Evolutionary conservation across 805 yeast genomes (phyloP).

Genomic region (Grigorovia transvaalensis): DNA sequence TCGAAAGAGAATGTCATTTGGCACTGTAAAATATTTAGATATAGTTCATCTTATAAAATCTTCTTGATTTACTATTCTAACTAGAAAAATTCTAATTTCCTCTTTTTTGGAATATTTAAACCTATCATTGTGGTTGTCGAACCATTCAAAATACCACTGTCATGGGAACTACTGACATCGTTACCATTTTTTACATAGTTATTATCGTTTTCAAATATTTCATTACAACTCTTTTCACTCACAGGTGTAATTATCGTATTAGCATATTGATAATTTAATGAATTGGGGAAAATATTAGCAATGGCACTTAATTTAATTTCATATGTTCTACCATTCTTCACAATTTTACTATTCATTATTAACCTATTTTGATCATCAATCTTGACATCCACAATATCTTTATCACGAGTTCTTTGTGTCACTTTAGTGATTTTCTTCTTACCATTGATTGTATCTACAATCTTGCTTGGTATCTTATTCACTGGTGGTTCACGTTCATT

Average conservation of each 20-base stretch:
- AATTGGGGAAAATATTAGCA: constrained; percentile 17
- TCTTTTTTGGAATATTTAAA: background rate
- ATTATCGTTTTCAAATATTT: background rate
- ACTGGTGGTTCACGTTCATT: constrained; percentile 19
- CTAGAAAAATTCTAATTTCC: background rate
- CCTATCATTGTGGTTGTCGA: background rate
- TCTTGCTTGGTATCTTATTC: constrained; percentile 12
- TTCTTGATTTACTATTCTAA: background rate
- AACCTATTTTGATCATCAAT: constrained; percentile 18
- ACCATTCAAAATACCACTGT: background rate
- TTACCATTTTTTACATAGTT: background rate
- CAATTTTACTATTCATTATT: constrained; percentile 20
- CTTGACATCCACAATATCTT: constrained; percentile 19
- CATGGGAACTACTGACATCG: background rate
- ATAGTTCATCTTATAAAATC: background rate
- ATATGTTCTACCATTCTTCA: constrained; percentile 4
- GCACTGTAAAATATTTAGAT: background rate
- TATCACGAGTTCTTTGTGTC: constrained; percentile 25
- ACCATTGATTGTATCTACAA: constrained; percentile 24
- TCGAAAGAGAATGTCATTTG: background rate
- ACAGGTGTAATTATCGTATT: constrained; percentile 1
- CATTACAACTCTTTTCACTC: constrained; percentile 3
- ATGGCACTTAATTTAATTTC: constrained; percentile 14
- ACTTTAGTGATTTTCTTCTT: constrained; percentile 25
- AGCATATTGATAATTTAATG: constrained; percentile 7